phyloP scores from a whole-genome alignment of 139 green algal genomes.

The Chlorella sp. region DNA sequence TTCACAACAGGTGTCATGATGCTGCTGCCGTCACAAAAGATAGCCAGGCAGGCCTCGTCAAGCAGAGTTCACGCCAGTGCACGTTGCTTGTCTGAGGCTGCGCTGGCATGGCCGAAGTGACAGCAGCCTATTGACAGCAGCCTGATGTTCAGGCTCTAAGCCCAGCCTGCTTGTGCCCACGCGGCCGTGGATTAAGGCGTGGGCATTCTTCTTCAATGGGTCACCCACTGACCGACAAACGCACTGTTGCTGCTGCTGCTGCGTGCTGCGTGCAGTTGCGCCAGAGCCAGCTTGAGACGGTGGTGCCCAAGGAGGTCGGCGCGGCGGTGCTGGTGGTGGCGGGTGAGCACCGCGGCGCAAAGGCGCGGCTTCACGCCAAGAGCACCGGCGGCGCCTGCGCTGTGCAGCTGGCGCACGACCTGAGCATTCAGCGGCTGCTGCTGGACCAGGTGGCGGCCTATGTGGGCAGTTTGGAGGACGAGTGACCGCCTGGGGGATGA shows the following conservation, averaged over 20 bases:
- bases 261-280: slow-evolving; percentile 24
- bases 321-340: slow-evolving; percentile 54
- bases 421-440: slow-evolving; percentile 51
- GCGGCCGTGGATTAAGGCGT: no score
- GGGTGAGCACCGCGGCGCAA: slow-evolving; percentile 44
- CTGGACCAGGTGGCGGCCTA: slow-evolving; percentile 68
- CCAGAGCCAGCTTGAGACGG: slow-evolving; percentile 67
- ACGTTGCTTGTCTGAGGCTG: no score
- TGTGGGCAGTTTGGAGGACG: slow-evolving; percentile 31
- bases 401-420: slow-evolving; percentile 61
- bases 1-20: no score
- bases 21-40: no score
- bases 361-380: slow-evolving; percentile 40
- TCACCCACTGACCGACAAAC: no score
- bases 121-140: no score
- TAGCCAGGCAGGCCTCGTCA: no score
- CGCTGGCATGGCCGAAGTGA: no score
- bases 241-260: background rate
- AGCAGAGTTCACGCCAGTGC: no score
- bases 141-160: no score
- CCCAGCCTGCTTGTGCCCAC: no score
- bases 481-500: background rate
- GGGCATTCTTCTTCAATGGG: no score
- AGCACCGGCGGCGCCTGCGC: slow-evolving; percentile 28
- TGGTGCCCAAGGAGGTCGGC: slow-evolving; percentile 61